Evolutionary conservation across 2,329 filamentous ascomycete species (phyloP), one percentile per base, ranked within the genome.

Genomic region (Paecilomyces sp.): DNA sequence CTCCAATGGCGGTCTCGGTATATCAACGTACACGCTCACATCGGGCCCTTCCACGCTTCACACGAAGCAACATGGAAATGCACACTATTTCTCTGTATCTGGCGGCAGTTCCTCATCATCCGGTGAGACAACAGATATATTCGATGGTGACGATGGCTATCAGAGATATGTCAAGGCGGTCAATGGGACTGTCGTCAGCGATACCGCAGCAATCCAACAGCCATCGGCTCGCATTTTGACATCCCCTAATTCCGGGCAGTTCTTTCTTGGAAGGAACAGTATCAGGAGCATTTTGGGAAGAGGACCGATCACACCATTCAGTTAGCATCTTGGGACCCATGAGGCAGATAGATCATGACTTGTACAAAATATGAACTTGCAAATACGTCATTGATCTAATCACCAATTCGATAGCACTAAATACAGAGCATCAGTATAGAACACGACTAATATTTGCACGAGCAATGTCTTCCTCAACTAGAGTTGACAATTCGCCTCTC

Each of bases 11-110:
- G 61, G 81, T 3, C 68, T 72, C 8, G 72, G 81, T 1, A 77
- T 83, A 28, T 85, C 89, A 56, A 83, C 87, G 0, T 84, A 88
- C 63, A 82, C 81, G 0, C 87, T 88, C 63, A 65, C 73, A 25
- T 64, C 67, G 3, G 69, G 70, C 0, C 62, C 70, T 3, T 66
- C 66, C 1, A 50, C 60, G 34, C 60, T 73, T 9, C 63, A 66
- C 13, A 70, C 71, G 4, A 64, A 58, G 11, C 71, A 74, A 61
- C 66, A 64, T 55, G 73, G 72, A 13, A 60, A 57, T n/a, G 70
- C 71, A 4, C 61, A 54, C 13, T 74, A 73, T 55, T 62, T 59
- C 18, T 67, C 66, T 2, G 50, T 63, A 8, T 58, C 63, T 18
- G 60, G 61, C 18, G 60, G 60, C 3, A 61, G 58, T 22, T 70